Percentiles rank a stretch among this genome's conserved stretches.
phyloP scores from a whole-genome alignment of 148 eudicot species.

The Rhododendron simsii region DNA sequence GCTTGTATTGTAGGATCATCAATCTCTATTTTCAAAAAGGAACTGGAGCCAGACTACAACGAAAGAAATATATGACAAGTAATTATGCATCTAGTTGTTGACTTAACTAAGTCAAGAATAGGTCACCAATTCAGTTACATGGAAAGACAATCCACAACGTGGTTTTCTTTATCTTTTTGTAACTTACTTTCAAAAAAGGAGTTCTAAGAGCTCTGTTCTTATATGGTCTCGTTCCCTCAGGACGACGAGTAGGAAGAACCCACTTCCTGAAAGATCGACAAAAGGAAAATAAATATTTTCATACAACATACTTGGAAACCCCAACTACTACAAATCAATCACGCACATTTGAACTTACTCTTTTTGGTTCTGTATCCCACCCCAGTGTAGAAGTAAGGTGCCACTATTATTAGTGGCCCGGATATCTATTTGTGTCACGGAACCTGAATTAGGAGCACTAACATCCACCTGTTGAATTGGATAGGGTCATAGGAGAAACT shows the following conservation, averaged over 20 bases:
- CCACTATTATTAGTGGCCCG: constrained; percentile 48
- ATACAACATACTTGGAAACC: neutral
- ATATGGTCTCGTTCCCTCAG: constrained; percentile 66
- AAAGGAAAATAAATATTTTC: neutral
- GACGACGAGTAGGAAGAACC: constrained; percentile 72
- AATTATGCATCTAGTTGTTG: neutral
- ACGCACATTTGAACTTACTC: constrained; percentile 37
- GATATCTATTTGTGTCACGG: constrained; percentile 48
- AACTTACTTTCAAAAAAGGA: constrained; percentile 71
- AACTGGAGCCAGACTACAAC: constrained; percentile 68
- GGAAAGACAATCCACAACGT: neutral
- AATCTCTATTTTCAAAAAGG: constrained; percentile 64
- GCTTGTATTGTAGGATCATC: constrained; percentile 81
- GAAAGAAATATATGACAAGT: constrained; percentile 8
- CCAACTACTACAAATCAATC: neutral
- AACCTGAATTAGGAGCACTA: constrained; percentile 49
- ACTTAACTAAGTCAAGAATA: neutral
- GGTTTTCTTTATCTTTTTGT: neutral
- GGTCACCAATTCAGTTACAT: neutral
- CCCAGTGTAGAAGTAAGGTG: constrained; percentile 82
- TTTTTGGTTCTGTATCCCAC: constrained; percentile 49
- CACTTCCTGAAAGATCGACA: constrained; percentile 44
- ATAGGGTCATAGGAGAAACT: constrained; percentile 11
- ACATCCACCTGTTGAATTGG: constrained; percentile 58
- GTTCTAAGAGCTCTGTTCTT: constrained; percentile 81